phyloP scores from a whole-genome alignment of 768 basidiomycete species.

The Brasilioporus rufonigricans region DNA sequence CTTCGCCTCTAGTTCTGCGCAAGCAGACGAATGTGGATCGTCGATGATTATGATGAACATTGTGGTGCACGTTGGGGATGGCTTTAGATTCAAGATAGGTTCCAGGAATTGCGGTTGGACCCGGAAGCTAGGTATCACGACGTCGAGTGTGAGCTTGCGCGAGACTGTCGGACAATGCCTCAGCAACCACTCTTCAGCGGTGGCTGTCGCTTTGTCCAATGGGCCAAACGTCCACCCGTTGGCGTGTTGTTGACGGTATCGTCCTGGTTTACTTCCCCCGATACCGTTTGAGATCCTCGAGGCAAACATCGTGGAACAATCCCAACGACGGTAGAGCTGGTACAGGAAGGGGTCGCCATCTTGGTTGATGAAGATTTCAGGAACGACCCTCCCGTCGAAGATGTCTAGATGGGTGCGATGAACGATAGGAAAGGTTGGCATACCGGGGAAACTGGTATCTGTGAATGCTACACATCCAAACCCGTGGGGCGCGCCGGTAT shows the following conservation, averaged over 20 bases:
- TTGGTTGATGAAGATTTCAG: slow-evolving; percentile 54
- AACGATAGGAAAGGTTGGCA: slow-evolving; percentile 61
- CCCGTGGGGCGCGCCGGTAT: slow-evolving; percentile 38
- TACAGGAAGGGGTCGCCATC: slow-evolving; percentile 58
- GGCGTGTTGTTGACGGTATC: slow-evolving; percentile 47
- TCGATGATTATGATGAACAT: slow-evolving; percentile 63
- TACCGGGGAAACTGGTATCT: slow-evolving; percentile 52
- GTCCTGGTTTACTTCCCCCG: slow-evolving; percentile 44
- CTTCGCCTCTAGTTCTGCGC: slow-evolving; percentile 37
- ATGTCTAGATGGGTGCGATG: slow-evolving; percentile 56
- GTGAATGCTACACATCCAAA: slow-evolving; percentile 60
- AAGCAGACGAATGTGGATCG: slow-evolving; percentile 43
- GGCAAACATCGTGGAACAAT: slow-evolving; percentile 44
- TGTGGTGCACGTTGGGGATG: slow-evolving; percentile 41
- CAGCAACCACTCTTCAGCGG: slow-evolving; percentile 38
- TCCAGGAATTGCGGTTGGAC: slow-evolving; percentile 46
- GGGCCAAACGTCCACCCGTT: slow-evolving; percentile 48
- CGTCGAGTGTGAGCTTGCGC: slow-evolving; percentile 48
- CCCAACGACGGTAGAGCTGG: slow-evolving; percentile 60
- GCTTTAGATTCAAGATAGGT: slow-evolving; percentile 42
- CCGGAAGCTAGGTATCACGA: slow-evolving; percentile 56
- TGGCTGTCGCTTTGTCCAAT: slow-evolving; percentile 40
- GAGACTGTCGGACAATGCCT: slow-evolving; percentile 16
- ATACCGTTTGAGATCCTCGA: slow-evolving; percentile 42
- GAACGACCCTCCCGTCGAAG: slow-evolving; percentile 49